Evolutionary conservation across 176 grass and related monocot genomes (phyloP).

Genomic region (Ananas comosus): DNA sequence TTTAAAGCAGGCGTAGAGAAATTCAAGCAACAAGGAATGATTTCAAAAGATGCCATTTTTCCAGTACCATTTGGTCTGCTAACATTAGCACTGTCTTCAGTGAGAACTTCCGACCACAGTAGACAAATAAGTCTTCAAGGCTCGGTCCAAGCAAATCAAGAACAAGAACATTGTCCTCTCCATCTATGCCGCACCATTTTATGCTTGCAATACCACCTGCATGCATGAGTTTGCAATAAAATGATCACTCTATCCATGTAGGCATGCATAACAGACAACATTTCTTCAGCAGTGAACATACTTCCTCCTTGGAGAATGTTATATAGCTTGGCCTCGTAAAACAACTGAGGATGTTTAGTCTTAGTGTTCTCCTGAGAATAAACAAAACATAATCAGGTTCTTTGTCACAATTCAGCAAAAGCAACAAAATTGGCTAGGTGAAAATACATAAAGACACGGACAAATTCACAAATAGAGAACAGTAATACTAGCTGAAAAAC

Average conservation of each 20-base stretch:
- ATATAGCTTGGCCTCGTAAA: constrained; percentile 80
- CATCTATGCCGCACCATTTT: constrained; percentile 59
- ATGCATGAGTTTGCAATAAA: constrained; percentile 11
- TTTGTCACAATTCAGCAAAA: constrained; percentile 10
- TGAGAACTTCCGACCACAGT: constrained; percentile 50
- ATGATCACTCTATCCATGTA: not conserved
- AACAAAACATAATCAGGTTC: not conserved
- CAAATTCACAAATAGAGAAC: not conserved
- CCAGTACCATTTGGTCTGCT: constrained; percentile 71
- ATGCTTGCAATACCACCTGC: constrained; percentile 61
- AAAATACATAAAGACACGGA: no score
- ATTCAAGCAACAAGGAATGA: not conserved
- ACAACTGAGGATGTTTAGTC: constrained; percentile 60
- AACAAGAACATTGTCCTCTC: constrained; percentile 68
- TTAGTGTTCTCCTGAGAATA: constrained; percentile 46
- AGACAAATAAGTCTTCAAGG: constrained; percentile 63
- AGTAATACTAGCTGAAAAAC: not conserved
- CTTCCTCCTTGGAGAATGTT: constrained; percentile 57
- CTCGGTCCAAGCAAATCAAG: constrained; percentile 67
- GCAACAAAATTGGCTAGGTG: constrained; percentile 12
- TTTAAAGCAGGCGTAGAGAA: not conserved
- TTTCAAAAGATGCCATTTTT: not conserved
- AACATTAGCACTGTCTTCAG: constrained; percentile 74
- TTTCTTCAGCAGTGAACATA: not conserved
- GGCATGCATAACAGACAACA: not conserved